Evolutionary conservation across 805 yeast species (phyloP).

Genomic region (Candida rishiriensis): DNA sequence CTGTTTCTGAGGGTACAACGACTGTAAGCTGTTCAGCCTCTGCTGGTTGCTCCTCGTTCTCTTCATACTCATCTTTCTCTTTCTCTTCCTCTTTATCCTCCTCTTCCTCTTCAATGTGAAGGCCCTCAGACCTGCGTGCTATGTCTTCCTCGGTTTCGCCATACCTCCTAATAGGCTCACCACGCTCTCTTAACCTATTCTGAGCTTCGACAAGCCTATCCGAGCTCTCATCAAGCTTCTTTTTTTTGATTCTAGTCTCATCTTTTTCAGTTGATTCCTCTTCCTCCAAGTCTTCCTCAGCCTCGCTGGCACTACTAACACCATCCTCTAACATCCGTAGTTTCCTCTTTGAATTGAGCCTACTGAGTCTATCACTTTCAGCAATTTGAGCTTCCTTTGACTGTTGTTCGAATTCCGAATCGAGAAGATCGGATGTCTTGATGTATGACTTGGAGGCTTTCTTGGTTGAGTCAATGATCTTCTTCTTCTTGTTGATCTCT

Average conservation of each 20-base stretch:
- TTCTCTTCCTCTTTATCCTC: neutral
- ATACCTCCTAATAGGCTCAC: conserved; percentile 13
- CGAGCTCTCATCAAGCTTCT: neutral
- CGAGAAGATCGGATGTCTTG: conserved; percentile 10
- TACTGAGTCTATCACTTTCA: neutral
- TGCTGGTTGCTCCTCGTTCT: neutral
- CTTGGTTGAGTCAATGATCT: conserved; percentile 13
- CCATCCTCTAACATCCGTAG: conserved; percentile 1
- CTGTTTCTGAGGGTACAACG: no score
- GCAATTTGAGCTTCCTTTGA: conserved; percentile 5
- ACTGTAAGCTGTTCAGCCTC: no score
- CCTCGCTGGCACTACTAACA: neutral
- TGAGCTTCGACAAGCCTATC: conserved; percentile 5
- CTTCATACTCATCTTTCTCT: neutral
- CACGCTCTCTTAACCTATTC: conserved; percentile 6
- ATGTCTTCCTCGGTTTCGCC: conserved; percentile 18
- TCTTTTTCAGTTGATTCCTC: conserved; percentile 1
- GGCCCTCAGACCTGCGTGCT: conserved; percentile 1
- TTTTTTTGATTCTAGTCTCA: conserved; percentile 1
- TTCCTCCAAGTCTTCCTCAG: conserved; percentile 1
- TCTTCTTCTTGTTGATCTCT: conserved; percentile 46
- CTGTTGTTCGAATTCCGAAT: conserved; percentile 5
- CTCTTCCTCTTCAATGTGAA: conserved; percentile 6
- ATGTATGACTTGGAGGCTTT: conserved; percentile 1
- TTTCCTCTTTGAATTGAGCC: neutral